These are phyloP conservation scores for Viola pubescens DNA, from an alignment of 441 rosid genomes.

Conservation along the genomic window DNA sequence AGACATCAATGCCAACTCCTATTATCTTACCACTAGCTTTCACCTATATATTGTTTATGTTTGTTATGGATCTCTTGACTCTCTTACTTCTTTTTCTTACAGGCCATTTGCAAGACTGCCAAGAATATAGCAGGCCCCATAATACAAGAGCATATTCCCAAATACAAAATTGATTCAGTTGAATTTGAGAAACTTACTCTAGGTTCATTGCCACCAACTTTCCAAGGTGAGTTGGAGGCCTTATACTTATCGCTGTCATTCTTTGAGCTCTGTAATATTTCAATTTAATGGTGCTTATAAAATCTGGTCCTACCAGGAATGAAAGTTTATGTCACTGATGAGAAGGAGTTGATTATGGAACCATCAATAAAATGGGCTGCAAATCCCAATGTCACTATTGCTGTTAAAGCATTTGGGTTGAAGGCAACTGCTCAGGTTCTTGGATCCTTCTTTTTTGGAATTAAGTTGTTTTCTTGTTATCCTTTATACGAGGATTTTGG, in stretches of 20 bases:
- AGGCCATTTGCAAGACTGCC: slow-evolving; percentile 88
- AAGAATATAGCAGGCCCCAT: slow-evolving; percentile 68
- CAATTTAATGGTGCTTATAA: not conserved
- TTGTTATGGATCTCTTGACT: slow-evolving; percentile 12
- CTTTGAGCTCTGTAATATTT: not conserved
- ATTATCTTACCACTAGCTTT: not conserved
- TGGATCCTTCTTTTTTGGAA: slow-evolving; percentile 5
- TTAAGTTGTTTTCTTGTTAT: not conserved
- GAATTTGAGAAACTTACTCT: slow-evolving; percentile 78
- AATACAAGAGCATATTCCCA: slow-evolving; percentile 87
- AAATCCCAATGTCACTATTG: slow-evolving; percentile 70
- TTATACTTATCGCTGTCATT: not conserved
- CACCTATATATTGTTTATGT: not conserved
- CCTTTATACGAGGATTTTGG: not conserved
- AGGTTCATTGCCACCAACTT: slow-evolving; percentile 84
- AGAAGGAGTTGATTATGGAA: slow-evolving; percentile 96
- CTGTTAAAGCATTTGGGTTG: slow-evolving; percentile 81
- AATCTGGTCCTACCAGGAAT: slow-evolving; percentile 45
- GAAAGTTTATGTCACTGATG: slow-evolving; percentile 93
- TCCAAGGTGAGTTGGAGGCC: slow-evolving; percentile 46
- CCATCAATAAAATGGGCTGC: slow-evolving; percentile 93
- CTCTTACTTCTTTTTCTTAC: slow-evolving; percentile 3
- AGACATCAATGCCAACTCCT: slow-evolving; percentile 6
- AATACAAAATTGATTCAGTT: slow-evolving; percentile 88
- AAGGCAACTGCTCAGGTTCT: slow-evolving; percentile 91